Conservation (phyloP, 106 monocot genomes). For the Gastrodia elata region DNA sequence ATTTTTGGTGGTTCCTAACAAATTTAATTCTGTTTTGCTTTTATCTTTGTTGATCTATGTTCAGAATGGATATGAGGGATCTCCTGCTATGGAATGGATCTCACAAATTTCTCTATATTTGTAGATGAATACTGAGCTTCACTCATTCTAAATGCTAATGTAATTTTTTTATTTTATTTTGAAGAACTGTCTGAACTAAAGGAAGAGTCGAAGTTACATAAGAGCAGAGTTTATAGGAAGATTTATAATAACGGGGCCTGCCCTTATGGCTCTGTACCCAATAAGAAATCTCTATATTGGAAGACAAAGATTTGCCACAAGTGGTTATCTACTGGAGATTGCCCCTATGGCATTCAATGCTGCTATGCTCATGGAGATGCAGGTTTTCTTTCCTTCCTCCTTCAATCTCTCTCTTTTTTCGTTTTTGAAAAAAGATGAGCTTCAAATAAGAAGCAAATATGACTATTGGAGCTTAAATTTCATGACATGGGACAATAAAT, state of each 20-base stretch:
- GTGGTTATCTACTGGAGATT: constrained; percentile 20
- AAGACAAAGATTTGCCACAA: constrained; percentile 30
- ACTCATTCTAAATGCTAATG: neutral
- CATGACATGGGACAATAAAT: too few relatives aligned
- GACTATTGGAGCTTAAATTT: too few relatives aligned
- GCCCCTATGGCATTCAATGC: constrained; percentile 23
- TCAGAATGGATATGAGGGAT: neutral
- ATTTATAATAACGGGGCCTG: constrained; percentile 22
- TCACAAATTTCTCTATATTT: neutral
- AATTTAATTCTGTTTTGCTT: neutral
- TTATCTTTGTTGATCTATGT: neutral
- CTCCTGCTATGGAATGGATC: neutral
- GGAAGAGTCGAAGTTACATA: constrained; percentile 6
- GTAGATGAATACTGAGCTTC: neutral
- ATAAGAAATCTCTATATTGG: constrained; percentile 7
- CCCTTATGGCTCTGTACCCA: constrained; percentile 9
- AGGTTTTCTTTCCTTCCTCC: constrained; percentile 10
- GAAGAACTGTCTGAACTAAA: neutral
- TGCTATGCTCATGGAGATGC: constrained; percentile 22
- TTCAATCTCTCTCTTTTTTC: constrained; percentile 1
- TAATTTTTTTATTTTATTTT: neutral
- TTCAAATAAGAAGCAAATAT: too few relatives aligned
- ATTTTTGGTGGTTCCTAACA: too few relatives aligned
- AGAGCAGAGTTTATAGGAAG: constrained; percentile 26
- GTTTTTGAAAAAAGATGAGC: too few relatives aligned